Base-by-base conservation (phyloP, 257 asterid species). In the Lithospermum erythrorhizon region DNA sequence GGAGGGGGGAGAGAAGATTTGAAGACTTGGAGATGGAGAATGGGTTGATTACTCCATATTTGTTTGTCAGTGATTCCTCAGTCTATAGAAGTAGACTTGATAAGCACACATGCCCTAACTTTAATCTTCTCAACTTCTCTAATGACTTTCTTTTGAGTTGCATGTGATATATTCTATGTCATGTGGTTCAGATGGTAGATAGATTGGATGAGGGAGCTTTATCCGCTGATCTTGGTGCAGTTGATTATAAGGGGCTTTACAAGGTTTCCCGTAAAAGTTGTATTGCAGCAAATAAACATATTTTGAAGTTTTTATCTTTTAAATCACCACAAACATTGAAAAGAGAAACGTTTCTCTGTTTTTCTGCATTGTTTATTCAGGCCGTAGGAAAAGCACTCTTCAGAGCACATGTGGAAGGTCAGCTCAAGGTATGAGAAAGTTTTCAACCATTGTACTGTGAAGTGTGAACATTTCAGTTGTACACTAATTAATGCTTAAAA, bases 391-490 rank as follows among this genome's bases (percentile, higher is more conserved):
- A 83, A 76, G 96, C 96, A 51, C 91, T 88, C 72, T 88, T 88
- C 69, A 78, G 90, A 75, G 96, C 96, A 72, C 96, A 88, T 78
- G 96, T 88, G 37, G 96, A 88, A 81, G 96, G 96, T 62, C 95
- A 88, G 76, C 81, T 88, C 64, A 88, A 88, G 95, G 96, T 88
- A 73, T 22, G 41, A 53, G 67, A 47, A 70, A 19, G 23, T 60
- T 55, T 65, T 69, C 21, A 41, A 65, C 61, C 57, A 25, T 75
- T 71, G 61, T 66, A 59, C 53, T 45, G 47, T 61, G 64, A 62
- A 59, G 49, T 45, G 35, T 61, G 64, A 62, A 45, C 70, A 66
- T 55, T 65, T 53, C 52, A 58, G 59, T n/a, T 66, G 59, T 65
- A 57, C 30, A 65, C 79, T 80, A 61, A 79, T 62, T 53, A 11